These are phyloP conservation scores for Fusarium duplospermum DNA, from an alignment of 2,329 filamentous ascomycete species.

Conservation along the genomic window DNA sequence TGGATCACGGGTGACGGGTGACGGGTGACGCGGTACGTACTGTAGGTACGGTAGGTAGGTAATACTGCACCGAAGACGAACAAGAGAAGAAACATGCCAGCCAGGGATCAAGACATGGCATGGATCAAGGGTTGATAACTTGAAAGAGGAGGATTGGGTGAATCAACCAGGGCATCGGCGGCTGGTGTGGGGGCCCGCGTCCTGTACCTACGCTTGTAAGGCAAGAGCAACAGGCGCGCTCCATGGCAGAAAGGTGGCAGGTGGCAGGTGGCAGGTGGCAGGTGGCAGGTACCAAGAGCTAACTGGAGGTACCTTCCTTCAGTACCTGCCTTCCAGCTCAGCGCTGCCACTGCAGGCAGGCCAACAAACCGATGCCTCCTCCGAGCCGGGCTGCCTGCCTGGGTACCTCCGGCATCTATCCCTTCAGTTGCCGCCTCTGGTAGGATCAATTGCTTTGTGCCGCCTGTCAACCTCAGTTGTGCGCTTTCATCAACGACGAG, in stretches of 20 bases:
- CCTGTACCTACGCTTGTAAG: neutral
- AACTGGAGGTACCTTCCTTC: neutral
- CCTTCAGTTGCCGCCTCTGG: neutral
- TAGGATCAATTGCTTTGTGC: neutral
- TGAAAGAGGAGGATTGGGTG: slow-evolving; percentile 13
- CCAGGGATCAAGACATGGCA: slow-evolving; percentile 16
- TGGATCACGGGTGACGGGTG: slow-evolving; percentile 12
- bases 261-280: neutral
- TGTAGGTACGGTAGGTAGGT: neutral
- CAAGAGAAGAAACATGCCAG: slow-evolving; percentile 19
- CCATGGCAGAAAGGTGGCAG: neutral
- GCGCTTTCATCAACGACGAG: neutral
- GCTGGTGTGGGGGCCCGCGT: slow-evolving; percentile 23
- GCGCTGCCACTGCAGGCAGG: neutral
- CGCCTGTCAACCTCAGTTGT: neutral
- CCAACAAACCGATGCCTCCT: neutral
- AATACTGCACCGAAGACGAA: slow-evolving; percentile 1
- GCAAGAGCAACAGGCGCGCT: neutral
- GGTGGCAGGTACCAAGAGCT: neutral
- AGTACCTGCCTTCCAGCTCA: neutral
- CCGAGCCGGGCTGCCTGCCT: neutral
- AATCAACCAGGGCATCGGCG: slow-evolving; percentile 13
- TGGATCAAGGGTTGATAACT: slow-evolving; percentile 21
- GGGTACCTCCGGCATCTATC: neutral
- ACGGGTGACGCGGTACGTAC: neutral